These are phyloP conservation scores for Trichoderma simmonsii DNA, from an alignment of 2,329 filamentous ascomycete genomes.

Conservation along the genomic window DNA sequence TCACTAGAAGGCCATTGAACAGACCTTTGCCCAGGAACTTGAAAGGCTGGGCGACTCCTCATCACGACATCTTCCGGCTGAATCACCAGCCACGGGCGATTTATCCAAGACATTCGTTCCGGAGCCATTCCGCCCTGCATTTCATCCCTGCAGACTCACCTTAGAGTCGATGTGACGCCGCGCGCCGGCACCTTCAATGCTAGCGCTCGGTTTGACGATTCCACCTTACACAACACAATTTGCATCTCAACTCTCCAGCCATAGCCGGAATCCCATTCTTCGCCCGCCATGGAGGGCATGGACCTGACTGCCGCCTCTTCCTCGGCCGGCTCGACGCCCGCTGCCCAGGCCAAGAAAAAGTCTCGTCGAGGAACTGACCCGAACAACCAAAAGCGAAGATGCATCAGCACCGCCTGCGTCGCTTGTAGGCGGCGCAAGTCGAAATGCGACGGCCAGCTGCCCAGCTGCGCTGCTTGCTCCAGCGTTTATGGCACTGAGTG, in stretches of 20 bases:
- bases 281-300: neutral
- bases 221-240: neutral
- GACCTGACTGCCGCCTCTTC: neutral
- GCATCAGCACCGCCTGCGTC: slow-evolving; percentile 81
- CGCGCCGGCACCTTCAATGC: neutral
- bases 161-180: slow-evolving; percentile 10
- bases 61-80: neutral
- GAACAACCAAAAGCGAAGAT: slow-evolving; percentile 63
- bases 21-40: neutral
- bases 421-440: slow-evolving; percentile 76
- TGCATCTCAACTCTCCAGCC: neutral
- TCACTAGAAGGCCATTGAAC: neutral
- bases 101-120: neutral
- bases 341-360: slow-evolving; percentile 44
- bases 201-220: neutral
- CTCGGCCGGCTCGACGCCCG: neutral
- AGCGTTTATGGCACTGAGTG: slow-evolving; percentile 91
- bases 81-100: neutral
- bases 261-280: neutral
- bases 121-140: neutral
- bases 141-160: neutral
- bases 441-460: slow-evolving; percentile 88
- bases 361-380: slow-evolving; percentile 47
- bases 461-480: slow-evolving; percentile 91
- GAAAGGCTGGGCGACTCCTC: neutral